These are phyloP conservation scores for Solanum gracilifrons DNA, from an alignment of 257 asterid species.

Conservation along the genomic window DNA sequence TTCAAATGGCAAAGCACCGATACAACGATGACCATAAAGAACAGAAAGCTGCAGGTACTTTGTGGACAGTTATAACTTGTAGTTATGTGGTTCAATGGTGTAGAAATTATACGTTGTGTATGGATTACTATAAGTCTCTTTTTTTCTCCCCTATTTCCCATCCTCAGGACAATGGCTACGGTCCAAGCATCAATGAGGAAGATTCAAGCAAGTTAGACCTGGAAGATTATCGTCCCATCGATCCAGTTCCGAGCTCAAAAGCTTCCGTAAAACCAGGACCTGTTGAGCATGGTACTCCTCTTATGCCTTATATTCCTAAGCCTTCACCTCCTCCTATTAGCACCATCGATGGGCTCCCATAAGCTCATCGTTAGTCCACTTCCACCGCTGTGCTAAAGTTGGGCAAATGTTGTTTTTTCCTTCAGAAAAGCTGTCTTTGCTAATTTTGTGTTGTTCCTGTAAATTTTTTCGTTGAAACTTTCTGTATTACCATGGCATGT, in stretches of 20 bases:
- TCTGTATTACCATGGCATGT: neutral
- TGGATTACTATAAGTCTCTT: neutral
- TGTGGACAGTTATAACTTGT: neutral
- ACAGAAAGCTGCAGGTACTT: neutral
- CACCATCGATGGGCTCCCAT: neutral
- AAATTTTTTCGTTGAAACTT: neutral
- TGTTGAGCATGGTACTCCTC: slow-evolving; percentile 78
- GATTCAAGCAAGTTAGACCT: slow-evolving; percentile 12
- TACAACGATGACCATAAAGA: neutral
- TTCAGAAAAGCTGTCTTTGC: neutral
- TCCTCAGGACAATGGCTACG: slow-evolving; percentile 14
- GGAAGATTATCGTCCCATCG: slow-evolving; percentile 68
- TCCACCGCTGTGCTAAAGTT: neutral
- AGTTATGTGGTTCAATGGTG: neutral
- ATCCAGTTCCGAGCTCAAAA: slow-evolving; percentile 76
- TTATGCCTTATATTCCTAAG: slow-evolving; percentile 68
- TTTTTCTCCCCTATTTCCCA: neutral
- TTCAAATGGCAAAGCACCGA: neutral
- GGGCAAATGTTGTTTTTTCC: neutral
- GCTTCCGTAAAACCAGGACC: slow-evolving; percentile 60
- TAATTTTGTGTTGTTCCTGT: neutral
- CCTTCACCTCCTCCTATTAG: slow-evolving; percentile 57
- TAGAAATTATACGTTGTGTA: neutral
- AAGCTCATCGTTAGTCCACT: neutral
- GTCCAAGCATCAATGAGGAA: neutral